Conservation (phyloP, 164 flowering plant species). For the Vitis vinifera region ASM3070453v1 NC_081814.1:11847001-11847500, state of each 20-base stretch:
- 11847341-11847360: background rate
- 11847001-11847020: background rate
- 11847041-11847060: background rate
- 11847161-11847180: slow-evolving; percentile 28
- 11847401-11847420: background rate
- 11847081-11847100: slow-evolving; percentile 22
- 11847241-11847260: slow-evolving; percentile 98
- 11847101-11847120: slow-evolving; percentile 71
- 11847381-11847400: background rate
- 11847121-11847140: slow-evolving; percentile 47
- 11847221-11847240: slow-evolving; percentile 85
- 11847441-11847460: background rate
- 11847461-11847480: background rate
- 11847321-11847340: background rate
- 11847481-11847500: background rate
- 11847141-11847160: slow-evolving; percentile 7
- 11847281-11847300: background rate
- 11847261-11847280: slow-evolving; percentile 11
- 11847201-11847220: slow-evolving; percentile 93
- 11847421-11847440: background rate
- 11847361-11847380: background rate
- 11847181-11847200: slow-evolving; percentile 53
- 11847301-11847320: no score
- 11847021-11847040: background rate
- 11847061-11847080: background rate